Base-by-base conservation (phyloP, 192 early-diverging fungal genomes). In the Podila clonocystis region DNA sequence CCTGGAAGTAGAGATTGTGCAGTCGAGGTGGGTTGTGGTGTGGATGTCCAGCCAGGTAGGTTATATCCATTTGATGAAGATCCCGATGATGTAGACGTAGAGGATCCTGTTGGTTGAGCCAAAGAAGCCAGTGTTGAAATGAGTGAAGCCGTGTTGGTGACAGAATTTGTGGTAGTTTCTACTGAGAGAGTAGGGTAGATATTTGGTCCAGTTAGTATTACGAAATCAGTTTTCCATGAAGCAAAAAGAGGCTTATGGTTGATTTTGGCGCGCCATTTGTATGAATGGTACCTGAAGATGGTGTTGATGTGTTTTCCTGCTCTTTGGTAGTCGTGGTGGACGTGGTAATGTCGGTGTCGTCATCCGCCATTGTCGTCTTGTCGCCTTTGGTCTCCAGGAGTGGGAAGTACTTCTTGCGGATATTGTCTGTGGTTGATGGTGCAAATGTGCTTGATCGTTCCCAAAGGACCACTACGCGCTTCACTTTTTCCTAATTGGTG, bases 381-480 rank as follows among this genome's bases (percentile, higher is more conserved):
- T 29, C 60, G 28, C 31, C 30, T 2, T 28, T 34, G 9, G 75
- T 70, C 34, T 70, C 68, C 60, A 79, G 17, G 31, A 80, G 70
- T 17, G 77, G 71, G 29, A 80, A 80, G 41, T 80, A 80, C 3
- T 63, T 80, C 58, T 80, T 80, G 50, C 67, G 66, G 63, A 80
- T 80, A 26, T 41, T 80, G 24, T 80, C 77, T 17, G 58, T 64
- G 30, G 64, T 55, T 7, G 66, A 50, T n/a, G 65, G 20, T 30
- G 77, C 22, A 65, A 80, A 80, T 22, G 70, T 80, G 48, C 70
- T 65, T 38, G 77, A 73, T 13, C 77, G 70, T 17, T 80, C 77
- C 84, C 84, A 85, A 50, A 85, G 58, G 17, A 79, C 84, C 52
- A 85, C 74, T 48, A 85, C 84, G 41, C 82, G 79, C 62, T 85